Conservation (phyloP, 805 yeast genomes). For the Yarrowia bubula region DNA sequence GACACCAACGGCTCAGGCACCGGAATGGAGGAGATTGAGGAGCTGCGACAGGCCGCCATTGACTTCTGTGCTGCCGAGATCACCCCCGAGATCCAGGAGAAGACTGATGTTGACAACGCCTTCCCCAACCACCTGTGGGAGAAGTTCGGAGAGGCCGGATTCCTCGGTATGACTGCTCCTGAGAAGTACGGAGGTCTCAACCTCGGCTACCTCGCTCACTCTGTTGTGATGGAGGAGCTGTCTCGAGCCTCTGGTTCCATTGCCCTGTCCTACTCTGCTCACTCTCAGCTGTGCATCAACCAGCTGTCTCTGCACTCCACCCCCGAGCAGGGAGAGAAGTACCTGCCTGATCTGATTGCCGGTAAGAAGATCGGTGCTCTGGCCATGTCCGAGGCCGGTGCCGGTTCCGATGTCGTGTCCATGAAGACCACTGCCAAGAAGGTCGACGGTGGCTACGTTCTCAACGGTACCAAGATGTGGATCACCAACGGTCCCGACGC, state of each 20-base stretch:
- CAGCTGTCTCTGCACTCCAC: constrained; percentile 37
- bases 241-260: constrained; percentile 39
- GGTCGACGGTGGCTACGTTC: constrained; percentile 35
- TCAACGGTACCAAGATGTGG: constrained; percentile 40
- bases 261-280: constrained; percentile 39
- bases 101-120: constrained; percentile 35
- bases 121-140: constrained; percentile 40
- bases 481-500: constrained; percentile 41
- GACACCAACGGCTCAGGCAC: constrained; percentile 24
- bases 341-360: constrained; percentile 36
- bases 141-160: constrained; percentile 38
- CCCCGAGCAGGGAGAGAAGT: constrained; percentile 36
- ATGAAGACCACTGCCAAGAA: constrained; percentile 38
- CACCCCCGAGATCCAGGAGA: constrained; percentile 36
- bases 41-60: constrained; percentile 37
- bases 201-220: constrained; percentile 38
- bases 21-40: constrained; percentile 32
- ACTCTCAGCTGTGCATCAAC: constrained; percentile 39
- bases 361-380: constrained; percentile 38
- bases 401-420: constrained; percentile 39
- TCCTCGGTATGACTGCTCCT: constrained; percentile 39
- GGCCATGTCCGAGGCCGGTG: constrained; percentile 40
- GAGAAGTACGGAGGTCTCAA: constrained; percentile 38
- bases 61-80: constrained; percentile 37
- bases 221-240: constrained; percentile 39